These are phyloP conservation scores for Phytopythium helicoides DNA, from an alignment of 352 stramenopile genomes.

Conservation along the genomic window DNA sequence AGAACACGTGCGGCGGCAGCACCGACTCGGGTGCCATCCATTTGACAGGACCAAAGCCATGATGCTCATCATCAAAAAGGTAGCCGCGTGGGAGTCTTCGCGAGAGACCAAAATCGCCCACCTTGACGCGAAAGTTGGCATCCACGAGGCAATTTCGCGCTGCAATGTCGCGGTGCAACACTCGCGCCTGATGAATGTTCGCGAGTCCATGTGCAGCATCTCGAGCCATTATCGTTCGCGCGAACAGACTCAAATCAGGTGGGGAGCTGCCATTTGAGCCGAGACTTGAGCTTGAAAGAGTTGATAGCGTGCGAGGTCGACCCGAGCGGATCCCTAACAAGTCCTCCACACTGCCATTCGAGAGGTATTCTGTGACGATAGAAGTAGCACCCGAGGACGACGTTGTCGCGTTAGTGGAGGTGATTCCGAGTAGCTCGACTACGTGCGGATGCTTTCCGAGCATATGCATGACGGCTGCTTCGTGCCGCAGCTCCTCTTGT, in stretches of 20 bases:
- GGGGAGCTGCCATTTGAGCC: neutral
- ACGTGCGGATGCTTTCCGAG: conserved; percentile 72
- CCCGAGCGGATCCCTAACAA: conserved; percentile 20
- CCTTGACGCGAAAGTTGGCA: conserved; percentile 61
- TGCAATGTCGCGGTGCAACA: conserved; percentile 68
- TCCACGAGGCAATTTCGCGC: conserved; percentile 71
- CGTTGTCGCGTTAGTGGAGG: conserved; percentile 1
- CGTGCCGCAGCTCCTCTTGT: conserved; percentile 57
- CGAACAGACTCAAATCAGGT: conserved; percentile 36
- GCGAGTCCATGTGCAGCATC: conserved; percentile 63
- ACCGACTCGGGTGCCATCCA: conserved; percentile 77
- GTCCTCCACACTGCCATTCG: conserved; percentile 64
- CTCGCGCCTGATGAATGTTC: conserved; percentile 62
- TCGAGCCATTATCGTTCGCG: conserved; percentile 60
- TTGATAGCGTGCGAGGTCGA: neutral
- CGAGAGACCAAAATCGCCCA: conserved; percentile 69
- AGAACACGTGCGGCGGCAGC: conserved; percentile 64
- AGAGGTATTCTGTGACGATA: conserved; percentile 69
- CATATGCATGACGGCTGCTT: conserved; percentile 73
- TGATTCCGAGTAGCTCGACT: conserved; percentile 61
- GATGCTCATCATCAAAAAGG: conserved; percentile 52
- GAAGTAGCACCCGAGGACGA: conserved; percentile 5
- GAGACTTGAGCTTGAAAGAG: neutral
- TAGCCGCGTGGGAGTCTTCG: conserved; percentile 33
- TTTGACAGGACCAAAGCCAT: conserved; percentile 67